Evolutionary conservation across 2,329 filamentous ascomycete genomes (phyloP).

Genomic region (Scolecobasidium constrictum): DNA sequence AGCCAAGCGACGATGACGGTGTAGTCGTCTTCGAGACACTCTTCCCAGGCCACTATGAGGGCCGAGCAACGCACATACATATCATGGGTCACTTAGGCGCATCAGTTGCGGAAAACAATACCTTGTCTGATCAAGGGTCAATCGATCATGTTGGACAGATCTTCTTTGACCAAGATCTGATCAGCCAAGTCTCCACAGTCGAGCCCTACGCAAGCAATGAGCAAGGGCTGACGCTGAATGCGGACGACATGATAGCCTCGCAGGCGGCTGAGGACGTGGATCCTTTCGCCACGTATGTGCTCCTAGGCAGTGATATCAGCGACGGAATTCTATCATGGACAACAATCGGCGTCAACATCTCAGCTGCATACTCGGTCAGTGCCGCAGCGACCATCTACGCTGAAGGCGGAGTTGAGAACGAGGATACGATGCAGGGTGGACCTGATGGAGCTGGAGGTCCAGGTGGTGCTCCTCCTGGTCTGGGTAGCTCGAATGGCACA

Average conservation of each 20-base stretch:
- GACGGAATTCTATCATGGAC: conserved; percentile 11
- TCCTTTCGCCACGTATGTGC: conserved; percentile 47
- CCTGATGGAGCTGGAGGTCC: background rate
- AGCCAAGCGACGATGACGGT: conserved; percentile 30
- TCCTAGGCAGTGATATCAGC: conserved; percentile 37
- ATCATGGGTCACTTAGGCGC: conserved; percentile 2
- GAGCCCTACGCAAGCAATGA: conserved; percentile 34
- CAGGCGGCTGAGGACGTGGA: conserved; percentile 42
- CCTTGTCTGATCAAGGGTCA: conserved; percentile 20
- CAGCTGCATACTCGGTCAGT: background rate
- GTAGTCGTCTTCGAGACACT: conserved; percentile 31
- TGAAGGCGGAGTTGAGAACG: conserved; percentile 5
- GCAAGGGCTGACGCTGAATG: conserved; percentile 37
- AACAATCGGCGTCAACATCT: conserved; percentile 10
- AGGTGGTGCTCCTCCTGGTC: background rate
- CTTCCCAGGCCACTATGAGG: conserved; percentile 37
- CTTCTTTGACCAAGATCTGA: conserved; percentile 52
- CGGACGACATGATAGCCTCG: conserved; percentile 37
- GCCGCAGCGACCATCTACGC: conserved; percentile 6
- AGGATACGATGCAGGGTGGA: conserved; percentile 4
- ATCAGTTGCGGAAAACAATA: conserved; percentile 3
- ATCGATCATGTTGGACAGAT: conserved; percentile 53
- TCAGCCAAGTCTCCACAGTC: conserved; percentile 37
- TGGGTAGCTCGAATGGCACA: too few relatives aligned
- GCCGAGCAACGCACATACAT: conserved; percentile 16